Evolutionary conservation across 108 stramenopile species (phyloP).

Genomic region (Stephanodiscus minutulus): DNA sequence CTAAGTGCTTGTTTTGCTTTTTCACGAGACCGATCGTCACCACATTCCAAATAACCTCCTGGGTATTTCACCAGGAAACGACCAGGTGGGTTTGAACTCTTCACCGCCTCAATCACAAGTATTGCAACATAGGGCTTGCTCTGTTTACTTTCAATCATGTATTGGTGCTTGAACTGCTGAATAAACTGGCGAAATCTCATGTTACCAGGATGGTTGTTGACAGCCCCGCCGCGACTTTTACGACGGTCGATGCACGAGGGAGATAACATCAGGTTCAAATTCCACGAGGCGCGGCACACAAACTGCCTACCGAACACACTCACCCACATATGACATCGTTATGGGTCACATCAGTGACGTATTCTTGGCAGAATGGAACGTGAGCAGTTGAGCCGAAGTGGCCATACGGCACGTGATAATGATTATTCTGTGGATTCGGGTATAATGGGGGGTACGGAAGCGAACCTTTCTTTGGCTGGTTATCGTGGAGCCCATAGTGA

Average conservation of each 20-base stretch:
- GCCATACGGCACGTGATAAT: conserved; percentile 2
- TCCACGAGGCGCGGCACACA: not conserved
- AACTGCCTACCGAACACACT: not conserved
- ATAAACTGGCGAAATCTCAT: conserved; percentile 44
- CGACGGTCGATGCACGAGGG: not conserved
- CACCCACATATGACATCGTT: conserved; percentile 47
- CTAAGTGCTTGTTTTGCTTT: conserved; percentile 49
- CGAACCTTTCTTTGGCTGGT: conserved; percentile 2
- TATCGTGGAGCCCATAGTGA: not conserved
- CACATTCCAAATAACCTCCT: conserved; percentile 30
- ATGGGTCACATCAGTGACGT: conserved; percentile 26
- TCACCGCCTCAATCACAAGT: conserved; percentile 32
- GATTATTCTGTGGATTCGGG: conserved; percentile 1
- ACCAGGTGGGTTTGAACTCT: conserved; percentile 35
- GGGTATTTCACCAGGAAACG: conserved; percentile 40
- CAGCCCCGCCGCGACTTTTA: conserved; percentile 31
- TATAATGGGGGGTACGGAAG: not conserved
- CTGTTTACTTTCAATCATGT: conserved; percentile 40
- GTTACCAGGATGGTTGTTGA: conserved; percentile 50
- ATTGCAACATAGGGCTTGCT: conserved; percentile 39
- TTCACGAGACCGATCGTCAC: conserved; percentile 38
- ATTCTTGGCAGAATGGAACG: conserved; percentile 3
- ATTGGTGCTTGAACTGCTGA: conserved; percentile 40
- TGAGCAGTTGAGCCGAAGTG: conserved; percentile 1
- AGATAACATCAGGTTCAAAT: too few species aligned